These are phyloP conservation scores for Tylopilus felleus DNA, from an alignment of 768 basidiomycete species.

Conservation along the genomic window DNA sequence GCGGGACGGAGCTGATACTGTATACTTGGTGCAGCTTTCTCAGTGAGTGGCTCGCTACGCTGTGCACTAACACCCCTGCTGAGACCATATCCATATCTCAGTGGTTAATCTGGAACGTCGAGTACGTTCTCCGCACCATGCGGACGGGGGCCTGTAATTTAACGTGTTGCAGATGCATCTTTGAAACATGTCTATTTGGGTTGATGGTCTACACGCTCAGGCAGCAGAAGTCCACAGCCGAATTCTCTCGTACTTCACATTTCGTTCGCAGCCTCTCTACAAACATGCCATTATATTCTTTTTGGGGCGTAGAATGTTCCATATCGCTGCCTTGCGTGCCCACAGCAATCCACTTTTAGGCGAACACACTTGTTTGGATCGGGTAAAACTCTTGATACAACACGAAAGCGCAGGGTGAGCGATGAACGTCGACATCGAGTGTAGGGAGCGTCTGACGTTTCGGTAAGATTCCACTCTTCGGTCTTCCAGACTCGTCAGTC, in stretches of 20 bases:
- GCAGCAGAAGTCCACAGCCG: neutral
- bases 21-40: neutral
- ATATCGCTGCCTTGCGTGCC: neutral
- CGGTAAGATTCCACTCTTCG: neutral
- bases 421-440: neutral
- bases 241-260: neutral
- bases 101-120: slow-evolving; percentile 1
- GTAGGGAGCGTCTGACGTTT: neutral
- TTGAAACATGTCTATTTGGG: neutral
- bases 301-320: neutral
- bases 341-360: neutral
- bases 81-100: neutral
- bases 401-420: no score
- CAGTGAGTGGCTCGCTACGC: neutral
- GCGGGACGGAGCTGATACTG: neutral
- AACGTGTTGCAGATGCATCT: neutral
- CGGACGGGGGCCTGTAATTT: neutral
- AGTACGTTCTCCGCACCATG: neutral
- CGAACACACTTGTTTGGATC: neutral
- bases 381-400: neutral
- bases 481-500: neutral
- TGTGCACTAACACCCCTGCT: neutral
- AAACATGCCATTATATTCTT: slow-evolving; percentile 2
- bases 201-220: neutral
- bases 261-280: neutral